phyloP scores from a whole-genome alignment of 495 filamentous ascomycete genomes.

The Emericellopsis terricola region DNA sequence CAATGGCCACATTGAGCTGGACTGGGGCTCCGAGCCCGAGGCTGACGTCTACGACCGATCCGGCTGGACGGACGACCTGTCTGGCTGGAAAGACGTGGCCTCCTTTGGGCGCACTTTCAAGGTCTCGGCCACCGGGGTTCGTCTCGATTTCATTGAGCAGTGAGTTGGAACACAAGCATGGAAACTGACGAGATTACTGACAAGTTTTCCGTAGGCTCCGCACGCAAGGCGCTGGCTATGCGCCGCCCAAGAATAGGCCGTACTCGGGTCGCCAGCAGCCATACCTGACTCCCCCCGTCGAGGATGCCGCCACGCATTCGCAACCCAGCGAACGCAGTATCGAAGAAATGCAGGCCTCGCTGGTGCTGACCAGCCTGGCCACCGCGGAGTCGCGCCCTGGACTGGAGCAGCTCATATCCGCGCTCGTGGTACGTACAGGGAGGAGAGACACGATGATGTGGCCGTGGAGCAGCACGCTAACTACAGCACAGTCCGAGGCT shows the following conservation, averaged over 20 bases:
- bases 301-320: background rate
- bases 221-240: conserved; percentile 6
- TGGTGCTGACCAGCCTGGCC: conserved; percentile 1
- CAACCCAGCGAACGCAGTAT: background rate
- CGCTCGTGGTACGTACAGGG: background rate
- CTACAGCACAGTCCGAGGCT: background rate
- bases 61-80: too few species aligned
- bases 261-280: background rate
- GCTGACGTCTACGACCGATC: conserved; percentile 16
- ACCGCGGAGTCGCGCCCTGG: conserved; percentile 1
- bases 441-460: background rate
- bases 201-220: conserved; percentile 12
- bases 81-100: conserved; percentile 20
- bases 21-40: conserved; percentile 40
- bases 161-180: too few species aligned
- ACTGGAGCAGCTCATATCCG: conserved; percentile 2
- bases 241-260: too few species aligned
- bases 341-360: conserved; percentile 2
- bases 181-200: background rate
- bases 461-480: background rate
- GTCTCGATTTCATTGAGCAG: conserved; percentile 53
- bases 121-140: conserved; percentile 55
- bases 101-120: conserved; percentile 44
- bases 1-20: conserved; percentile 65
- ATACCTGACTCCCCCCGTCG: background rate